Percentiles rank a stretch among this genome's conserved stretches.
Evolutionary conservation across 2,329 filamentous ascomycete species (phyloP).

Genomic region (Podosphaera leucotricha): DNA sequence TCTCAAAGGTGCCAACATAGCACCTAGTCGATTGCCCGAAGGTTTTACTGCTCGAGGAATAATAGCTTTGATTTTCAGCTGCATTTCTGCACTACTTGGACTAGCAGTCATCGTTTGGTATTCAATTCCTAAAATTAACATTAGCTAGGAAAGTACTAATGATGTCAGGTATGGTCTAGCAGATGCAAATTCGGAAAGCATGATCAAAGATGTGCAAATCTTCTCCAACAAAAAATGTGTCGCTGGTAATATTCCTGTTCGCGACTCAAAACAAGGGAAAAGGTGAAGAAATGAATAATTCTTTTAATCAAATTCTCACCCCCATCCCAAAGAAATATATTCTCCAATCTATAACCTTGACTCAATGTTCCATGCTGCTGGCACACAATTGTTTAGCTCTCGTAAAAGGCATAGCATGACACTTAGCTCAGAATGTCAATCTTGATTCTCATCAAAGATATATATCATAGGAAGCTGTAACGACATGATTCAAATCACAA

Average conservation of each 20-base stretch:
- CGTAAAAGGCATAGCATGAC: no score
- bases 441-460: no score
- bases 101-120: conserved; percentile 13
- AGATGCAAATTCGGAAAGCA: conserved; percentile 14
- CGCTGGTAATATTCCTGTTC: background rate
- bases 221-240: background rate
- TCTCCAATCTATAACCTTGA: no score
- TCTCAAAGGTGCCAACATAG: conserved; percentile 24
- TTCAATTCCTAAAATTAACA: background rate
- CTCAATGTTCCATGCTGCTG: no score
- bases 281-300: no score
- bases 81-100: conserved; percentile 12
- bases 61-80: conserved; percentile 14
- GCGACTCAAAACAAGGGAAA: background rate
- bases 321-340: no score
- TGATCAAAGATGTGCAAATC: background rate
- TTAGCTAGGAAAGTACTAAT: conserved; percentile 2
- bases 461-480: no score
- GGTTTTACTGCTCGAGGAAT: conserved; percentile 14
- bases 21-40: conserved; percentile 9
- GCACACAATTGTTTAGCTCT: no score
- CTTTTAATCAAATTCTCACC: no score
- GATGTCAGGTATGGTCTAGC: conserved; percentile 11
- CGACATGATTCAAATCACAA: no score
- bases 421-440: no score